Conservation (phyloP, 208 protist species). For the Naegleria lovaniensis region DNA sequence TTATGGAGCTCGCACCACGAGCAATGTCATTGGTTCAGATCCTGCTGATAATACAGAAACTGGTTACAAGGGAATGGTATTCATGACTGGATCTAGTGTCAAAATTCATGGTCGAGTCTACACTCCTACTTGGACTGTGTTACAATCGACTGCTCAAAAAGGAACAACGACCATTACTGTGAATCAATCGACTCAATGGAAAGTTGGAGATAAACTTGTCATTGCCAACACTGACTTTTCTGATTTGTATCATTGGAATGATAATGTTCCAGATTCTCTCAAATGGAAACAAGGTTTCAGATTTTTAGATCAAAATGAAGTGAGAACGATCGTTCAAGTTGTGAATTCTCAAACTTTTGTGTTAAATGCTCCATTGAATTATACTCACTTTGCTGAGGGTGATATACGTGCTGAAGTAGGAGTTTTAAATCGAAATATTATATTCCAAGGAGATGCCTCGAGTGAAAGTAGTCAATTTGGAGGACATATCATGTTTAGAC, state of each 20-base stretch:
- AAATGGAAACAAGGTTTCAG: not conserved
- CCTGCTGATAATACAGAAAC: not conserved
- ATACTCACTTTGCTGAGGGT: not conserved
- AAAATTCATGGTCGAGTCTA: not conserved
- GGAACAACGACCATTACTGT: not conserved
- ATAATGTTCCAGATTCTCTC: not conserved
- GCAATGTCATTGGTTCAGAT: not conserved
- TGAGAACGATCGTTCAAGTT: too few relatives aligned
- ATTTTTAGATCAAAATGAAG: not conserved
- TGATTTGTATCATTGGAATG: not conserved
- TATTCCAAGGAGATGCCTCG: not conserved
- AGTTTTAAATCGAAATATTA: slow-evolving; percentile 6
- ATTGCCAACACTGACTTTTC: not conserved
- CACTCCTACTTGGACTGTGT: not conserved
- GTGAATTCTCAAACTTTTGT: not conserved
- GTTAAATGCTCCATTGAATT: not conserved
- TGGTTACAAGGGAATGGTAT: not conserved
- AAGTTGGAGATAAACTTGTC: slow-evolving; percentile 9
- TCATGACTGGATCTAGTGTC: not conserved
- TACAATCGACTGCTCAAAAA: not conserved
- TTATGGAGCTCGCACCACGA: not conserved
- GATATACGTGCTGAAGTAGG: not conserved
- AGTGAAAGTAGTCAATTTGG: not conserved
- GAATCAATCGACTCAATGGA: not conserved
- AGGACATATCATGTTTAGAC: not conserved